Percentiles rank a stretch among this genome's conserved stretches.
Evolutionary conservation across 345 rosid species (phyloP).

Genomic region (Brassica nigra): DNA sequence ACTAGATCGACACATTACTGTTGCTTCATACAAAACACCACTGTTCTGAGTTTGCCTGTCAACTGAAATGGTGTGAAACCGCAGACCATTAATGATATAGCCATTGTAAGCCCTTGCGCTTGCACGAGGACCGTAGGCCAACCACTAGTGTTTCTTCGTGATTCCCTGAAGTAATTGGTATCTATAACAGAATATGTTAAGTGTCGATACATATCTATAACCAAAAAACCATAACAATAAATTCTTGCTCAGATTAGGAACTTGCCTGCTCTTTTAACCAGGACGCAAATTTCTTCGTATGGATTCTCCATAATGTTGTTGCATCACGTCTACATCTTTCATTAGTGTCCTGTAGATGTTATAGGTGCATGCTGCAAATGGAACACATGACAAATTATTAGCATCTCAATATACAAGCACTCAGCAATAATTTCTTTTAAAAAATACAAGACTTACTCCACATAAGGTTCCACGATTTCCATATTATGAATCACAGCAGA

Average conservation of each 20-base stretch:
- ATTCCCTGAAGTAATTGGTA: not conserved
- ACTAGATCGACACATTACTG: not conserved
- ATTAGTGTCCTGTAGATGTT: not conserved
- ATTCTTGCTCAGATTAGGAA: not conserved
- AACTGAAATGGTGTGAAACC: not conserved
- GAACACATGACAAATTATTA: not conserved
- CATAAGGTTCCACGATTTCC: not conserved
- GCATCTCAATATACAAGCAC: not conserved
- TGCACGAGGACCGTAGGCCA: not conserved
- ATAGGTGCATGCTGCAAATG: not conserved
- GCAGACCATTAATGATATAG: not conserved
- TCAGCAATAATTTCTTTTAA: not conserved
- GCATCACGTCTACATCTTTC: constrained; percentile 9
- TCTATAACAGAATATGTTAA: not conserved
- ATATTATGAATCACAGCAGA: too few species aligned
- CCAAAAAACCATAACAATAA: not conserved
- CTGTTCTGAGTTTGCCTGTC: not conserved
- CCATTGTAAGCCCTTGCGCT: not conserved
- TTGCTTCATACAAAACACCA: not conserved
- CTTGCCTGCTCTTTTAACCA: not conserved
- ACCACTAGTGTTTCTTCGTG: not conserved
- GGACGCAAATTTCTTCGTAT: not conserved
- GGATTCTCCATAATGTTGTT: not conserved
- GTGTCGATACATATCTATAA: not conserved
- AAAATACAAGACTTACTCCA: not conserved